Evolutionary conservation across 2,329 filamentous ascomycete genomes (phyloP).

Genomic region (Hansfordia pulvinata): DNA sequence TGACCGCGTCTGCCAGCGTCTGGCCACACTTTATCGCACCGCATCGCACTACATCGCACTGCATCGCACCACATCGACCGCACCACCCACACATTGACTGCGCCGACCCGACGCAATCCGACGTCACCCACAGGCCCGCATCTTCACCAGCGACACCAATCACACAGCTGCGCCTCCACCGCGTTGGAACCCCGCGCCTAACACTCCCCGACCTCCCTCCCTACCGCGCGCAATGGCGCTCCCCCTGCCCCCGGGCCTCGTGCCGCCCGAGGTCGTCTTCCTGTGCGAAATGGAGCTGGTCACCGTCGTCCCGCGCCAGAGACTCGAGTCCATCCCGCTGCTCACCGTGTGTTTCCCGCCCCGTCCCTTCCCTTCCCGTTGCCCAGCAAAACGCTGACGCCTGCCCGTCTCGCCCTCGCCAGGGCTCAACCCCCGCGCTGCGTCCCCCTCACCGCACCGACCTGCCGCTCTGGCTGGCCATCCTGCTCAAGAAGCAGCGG

Average conservation of each 20-base stretch:
- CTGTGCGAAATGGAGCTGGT: constrained; percentile 96
- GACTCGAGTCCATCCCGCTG: constrained; percentile 73
- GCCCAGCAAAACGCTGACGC: background rate
- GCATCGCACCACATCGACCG: too few relatives aligned
- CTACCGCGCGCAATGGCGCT: constrained; percentile 20
- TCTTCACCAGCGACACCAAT: too few relatives aligned
- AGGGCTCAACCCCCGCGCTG: constrained; percentile 69
- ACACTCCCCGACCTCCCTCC: too few relatives aligned
- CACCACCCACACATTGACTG: too few relatives aligned
- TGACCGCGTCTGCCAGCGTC: too few relatives aligned
- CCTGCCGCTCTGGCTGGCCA: constrained; percentile 84
- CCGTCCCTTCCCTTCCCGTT: constrained; percentile 5
- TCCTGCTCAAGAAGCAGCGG: constrained; percentile 86
- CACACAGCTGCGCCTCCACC: too few relatives aligned
- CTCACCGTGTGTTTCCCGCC: constrained; percentile 55
- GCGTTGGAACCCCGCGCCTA: too few relatives aligned
- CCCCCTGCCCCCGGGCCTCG: constrained; percentile 36
- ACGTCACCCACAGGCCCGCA: too few relatives aligned
- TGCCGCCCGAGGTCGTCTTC: constrained; percentile 82
- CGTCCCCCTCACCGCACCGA: constrained; percentile 68
- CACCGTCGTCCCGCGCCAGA: constrained; percentile 81
- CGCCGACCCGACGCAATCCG: too few relatives aligned
- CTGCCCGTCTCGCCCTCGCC: constrained; percentile 3
- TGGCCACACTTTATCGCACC: too few relatives aligned
- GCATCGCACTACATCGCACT: too few relatives aligned